Evolutionary conservation across 2,329 filamentous ascomycete species (phyloP), one percentile per base, ranked within the genome.

Genomic region (Xylaria sp.): DNA sequence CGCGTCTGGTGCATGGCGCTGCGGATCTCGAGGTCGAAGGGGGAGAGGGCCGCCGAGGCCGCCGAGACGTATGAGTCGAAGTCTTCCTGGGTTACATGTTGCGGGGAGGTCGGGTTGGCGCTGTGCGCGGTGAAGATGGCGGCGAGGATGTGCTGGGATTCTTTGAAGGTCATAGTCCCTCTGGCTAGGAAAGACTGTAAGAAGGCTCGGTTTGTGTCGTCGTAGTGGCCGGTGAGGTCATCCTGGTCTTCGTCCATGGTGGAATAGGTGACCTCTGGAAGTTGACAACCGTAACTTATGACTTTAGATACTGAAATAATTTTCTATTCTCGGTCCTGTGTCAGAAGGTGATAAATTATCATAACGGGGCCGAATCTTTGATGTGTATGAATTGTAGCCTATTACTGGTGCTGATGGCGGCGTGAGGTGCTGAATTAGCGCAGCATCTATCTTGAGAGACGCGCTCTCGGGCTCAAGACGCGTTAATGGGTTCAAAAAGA

Each of bases 21-120:
- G 70, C 94, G 90, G 77, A 99, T 94, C 80, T 98, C 94, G 73
- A 94, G 90, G 82, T 98, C 95, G 77, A 97, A 93, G 9, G 89
- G 86, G 0, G 92, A 92, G 57, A 97, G 87, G 25, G 89, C 89
- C 52, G 88, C 84, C 74, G 94, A 94, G 37, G 94, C 89, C 25
- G 86, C 86, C 62, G 88, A 83, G 66, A 98, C 85, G 79, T 91
- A 93, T 10, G 87, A 85, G 25, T 87, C 82, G 73, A 98, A 88
- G 66, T 91, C 87, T 18, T 90, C 87, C 70, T 89, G 81, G 0
- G 89, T 91, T 46, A 98, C 84, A 70, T 94, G 88, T 61, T 88
- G 86, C 9, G 88, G 80, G 3, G 85, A 81, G 3, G 69, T 70
- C 1, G n/a, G 25, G 10, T 73, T 75, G 0, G 73, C 70, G 54